Percentiles rank a stretch among this genome's conserved stretches.
Evolutionary conservation across 177 flowering plant species (phyloP).

Genomic region (Vitis hybrid): DNA sequence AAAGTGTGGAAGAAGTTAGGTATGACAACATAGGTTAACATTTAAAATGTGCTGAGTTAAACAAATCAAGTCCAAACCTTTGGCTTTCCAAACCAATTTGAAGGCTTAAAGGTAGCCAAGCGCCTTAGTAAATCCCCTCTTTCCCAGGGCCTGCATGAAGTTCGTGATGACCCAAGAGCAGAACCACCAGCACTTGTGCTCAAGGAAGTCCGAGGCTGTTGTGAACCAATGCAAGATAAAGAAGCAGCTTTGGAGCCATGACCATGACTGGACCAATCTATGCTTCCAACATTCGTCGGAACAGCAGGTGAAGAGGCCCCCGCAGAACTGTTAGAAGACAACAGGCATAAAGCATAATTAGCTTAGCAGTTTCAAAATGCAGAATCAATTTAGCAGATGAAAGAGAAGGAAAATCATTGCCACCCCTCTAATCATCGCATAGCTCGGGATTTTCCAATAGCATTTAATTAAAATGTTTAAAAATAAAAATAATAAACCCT

Average conservation of each 20-base stretch:
- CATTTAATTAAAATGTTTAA: not conserved
- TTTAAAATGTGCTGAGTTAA: no score
- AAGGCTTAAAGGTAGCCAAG: constrained; percentile 82
- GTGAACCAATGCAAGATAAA: constrained; percentile 66
- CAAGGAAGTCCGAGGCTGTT: constrained; percentile 56
- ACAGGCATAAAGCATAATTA: constrained; percentile 3
- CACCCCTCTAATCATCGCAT: not conserved
- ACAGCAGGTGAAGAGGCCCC: constrained; percentile 96
- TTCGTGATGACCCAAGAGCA: constrained; percentile 67
- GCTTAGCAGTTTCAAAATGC: not conserved
- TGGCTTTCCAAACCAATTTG: constrained; percentile 89
- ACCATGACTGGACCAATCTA: constrained; percentile 70
- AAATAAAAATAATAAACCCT: not conserved
- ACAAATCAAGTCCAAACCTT: constrained; percentile 49
- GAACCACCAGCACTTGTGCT: constrained; percentile 84
- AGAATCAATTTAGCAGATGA: not conserved
- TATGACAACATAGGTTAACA: no score
- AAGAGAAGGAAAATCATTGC: not conserved
- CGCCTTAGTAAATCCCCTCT: constrained; percentile 93
- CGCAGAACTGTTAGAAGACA: constrained; percentile 68
- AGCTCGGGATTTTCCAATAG: not conserved
- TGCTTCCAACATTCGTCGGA: constrained; percentile 67
- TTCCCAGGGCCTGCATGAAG: constrained; percentile 98
- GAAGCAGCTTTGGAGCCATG: constrained; percentile 81
- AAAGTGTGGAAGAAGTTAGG: no score